phyloP scores from a whole-genome alignment of 2,329 filamentous ascomycete species.

The Orbilia blumenaviensis region DNA sequence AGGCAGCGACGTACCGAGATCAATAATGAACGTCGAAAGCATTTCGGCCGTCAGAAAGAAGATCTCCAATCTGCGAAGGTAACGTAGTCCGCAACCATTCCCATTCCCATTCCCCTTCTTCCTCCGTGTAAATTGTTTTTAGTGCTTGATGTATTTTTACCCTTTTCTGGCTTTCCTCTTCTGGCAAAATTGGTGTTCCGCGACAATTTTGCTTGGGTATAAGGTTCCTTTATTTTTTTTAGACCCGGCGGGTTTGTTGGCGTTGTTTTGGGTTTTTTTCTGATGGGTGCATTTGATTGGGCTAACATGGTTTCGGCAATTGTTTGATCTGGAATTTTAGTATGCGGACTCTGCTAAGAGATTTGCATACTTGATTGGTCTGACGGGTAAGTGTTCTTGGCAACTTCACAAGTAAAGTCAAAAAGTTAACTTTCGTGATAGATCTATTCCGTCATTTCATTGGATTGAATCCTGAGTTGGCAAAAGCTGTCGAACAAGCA shows the following conservation, averaged over 20 bases:
- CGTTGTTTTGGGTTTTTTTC: conserved; percentile 39
- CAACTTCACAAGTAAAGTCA: too few species aligned
- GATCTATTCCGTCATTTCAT: conserved; percentile 99
- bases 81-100: conserved; percentile 57
- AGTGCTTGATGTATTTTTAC: background rate
- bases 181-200: conserved; percentile 40
- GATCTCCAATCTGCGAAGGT: conserved; percentile 92
- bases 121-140: conserved; percentile 13
- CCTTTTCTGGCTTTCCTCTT: conserved; percentile 28
- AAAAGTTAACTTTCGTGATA: conserved; percentile 43
- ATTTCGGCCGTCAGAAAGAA: conserved; percentile 95
- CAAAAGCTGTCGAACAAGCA: conserved; percentile 67
- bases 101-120: background rate
- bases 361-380: conserved; percentile 91
- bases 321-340: conserved; percentile 55
- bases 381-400: conserved; percentile 67
- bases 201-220: conserved; percentile 50
- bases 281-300: conserved; percentile 30
- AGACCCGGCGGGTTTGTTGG: conserved; percentile 31
- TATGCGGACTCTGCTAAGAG: conserved; percentile 63
- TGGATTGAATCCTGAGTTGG: conserved; percentile 93
- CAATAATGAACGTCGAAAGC: conserved; percentile 81
- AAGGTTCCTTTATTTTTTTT: conserved; percentile 49
- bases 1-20: conserved; percentile 87
- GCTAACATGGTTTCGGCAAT: conserved; percentile 44